Evolutionary conservation across 2,329 filamentous ascomycete species (phyloP), one percentile per base, ranked within the genome.

Genomic region (Fusarium anthophilum): DNA sequence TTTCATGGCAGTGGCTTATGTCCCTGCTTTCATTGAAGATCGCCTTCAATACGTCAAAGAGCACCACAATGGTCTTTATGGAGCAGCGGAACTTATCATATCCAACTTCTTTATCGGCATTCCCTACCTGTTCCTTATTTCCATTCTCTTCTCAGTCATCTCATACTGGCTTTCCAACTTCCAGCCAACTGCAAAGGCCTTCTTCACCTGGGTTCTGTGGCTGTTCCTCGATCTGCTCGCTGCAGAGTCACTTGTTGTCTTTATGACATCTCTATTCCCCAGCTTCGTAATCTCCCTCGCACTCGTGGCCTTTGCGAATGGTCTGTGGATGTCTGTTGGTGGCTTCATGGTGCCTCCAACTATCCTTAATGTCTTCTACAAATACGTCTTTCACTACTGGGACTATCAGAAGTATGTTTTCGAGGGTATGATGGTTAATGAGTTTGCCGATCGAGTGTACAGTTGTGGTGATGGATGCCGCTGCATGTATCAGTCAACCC

Each of bases 371-470:
- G 89, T 88, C 6, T 97, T 97, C 76, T 97, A 93, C 91, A 90
- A 91, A 81, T 96, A 97, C 77, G 93, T 93, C 11, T 96, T 96
- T 77, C 92, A 95, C 80, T 97, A 95, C 81, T 95, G 95, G 79
- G 93, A 97, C 80, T 97, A 97, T 79, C 94, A 96, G 80, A 89
- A 86, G 47, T 97, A 95, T 77, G 94, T 97, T 8, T 97, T 97
- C 80, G 90, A 96, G 79, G 94, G 93, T 20, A 96, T 97, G 94
- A 96, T 97, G 93, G 91, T 96, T 60, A 97, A 96, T 78, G 93
- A 97, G 83, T 96, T 97, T 80, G 84, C 85, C 3, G 74, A 88
- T 24, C 86, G 93, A 20, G 87, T 84, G 7, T 97, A 93, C 26
- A 72, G 45, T 82, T 86, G 71, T 8, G 79, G 75, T 1, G 57